phyloP scores from a whole-genome alignment of 179 eudicot genomes.

The Actinidia chinensis region DNA sequence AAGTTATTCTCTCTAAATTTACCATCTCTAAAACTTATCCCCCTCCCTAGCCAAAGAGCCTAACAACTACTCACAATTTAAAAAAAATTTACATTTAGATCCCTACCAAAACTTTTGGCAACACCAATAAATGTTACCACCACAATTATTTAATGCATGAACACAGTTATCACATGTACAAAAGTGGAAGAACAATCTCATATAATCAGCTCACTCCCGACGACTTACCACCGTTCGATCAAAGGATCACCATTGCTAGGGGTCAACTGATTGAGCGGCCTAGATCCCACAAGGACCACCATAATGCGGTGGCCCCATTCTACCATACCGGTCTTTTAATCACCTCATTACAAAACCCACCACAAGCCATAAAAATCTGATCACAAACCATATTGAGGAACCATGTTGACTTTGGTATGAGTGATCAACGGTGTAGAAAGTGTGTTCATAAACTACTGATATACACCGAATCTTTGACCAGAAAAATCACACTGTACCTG shows the following conservation, averaged over 20 bases:
- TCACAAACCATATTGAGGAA: not conserved
- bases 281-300: not conserved
- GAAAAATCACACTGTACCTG: conserved; percentile 64
- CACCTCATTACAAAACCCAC: not conserved
- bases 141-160: not conserved
- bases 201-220: not conserved
- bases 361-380: not conserved
- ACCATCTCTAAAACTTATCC: no score
- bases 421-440: not conserved
- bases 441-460: not conserved
- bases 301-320: not conserved
- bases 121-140: not conserved
- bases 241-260: not conserved
- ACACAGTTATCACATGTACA: not conserved
- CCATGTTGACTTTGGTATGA: not conserved
- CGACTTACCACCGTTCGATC: not conserved
- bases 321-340: not conserved
- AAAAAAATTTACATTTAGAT: not conserved
- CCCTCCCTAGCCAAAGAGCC: no score
- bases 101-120: not conserved
- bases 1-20: no score
- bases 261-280: not conserved
- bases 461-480: conserved; percentile 50
- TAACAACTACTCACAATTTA: not conserved
- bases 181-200: not conserved